A percentile compares a stretch with the other conserved stretches of the same genome.
Conservation (phyloP, 768 basidiomycete genomes). For the Hortiboletus flavorubellus region DNA sequence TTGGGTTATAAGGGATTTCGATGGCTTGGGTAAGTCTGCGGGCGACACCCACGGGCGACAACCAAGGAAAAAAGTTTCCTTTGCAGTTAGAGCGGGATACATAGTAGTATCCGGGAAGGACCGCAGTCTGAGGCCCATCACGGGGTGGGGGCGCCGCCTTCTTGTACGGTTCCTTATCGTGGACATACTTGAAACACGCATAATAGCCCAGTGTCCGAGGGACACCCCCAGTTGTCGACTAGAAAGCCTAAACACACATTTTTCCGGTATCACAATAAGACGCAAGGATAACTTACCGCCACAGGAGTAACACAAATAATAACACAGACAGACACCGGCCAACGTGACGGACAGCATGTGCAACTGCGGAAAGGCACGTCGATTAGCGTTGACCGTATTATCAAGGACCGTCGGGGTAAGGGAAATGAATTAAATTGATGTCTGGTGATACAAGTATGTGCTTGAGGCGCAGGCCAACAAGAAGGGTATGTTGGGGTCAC, state of each 20-base stretch:
- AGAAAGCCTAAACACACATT: neutral
- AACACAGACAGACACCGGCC: neutral
- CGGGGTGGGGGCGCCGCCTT: constrained; percentile 1
- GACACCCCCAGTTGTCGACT: neutral
- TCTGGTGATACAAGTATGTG: constrained; percentile 33
- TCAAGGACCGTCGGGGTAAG: constrained; percentile 1
- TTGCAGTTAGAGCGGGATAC: neutral
- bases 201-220: neutral
- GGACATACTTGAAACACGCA: neutral
- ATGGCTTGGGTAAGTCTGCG: constrained; percentile 31
- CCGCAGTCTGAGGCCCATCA: neutral
- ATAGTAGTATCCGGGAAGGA: neutral
- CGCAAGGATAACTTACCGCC: neutral
- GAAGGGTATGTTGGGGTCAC: constrained; percentile 23
- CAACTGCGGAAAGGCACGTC: constrained; percentile 7
- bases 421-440: constrained; percentile 30
- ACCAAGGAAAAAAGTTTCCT: neutral
- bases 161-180: constrained; percentile 12
- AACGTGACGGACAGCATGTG: neutral
- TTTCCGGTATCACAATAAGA: neutral
- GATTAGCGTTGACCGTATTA: constrained; percentile 1
- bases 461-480: constrained; percentile 27
- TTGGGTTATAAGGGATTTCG: constrained; percentile 54
- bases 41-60: constrained; percentile 20
- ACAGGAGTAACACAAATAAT: neutral